A percentile compares a stretch with the other conserved stretches of the same genome.
Conservation (phyloP, 2,329 filamentous ascomycete genomes). For the Colletotrichum musicola region DNA sequence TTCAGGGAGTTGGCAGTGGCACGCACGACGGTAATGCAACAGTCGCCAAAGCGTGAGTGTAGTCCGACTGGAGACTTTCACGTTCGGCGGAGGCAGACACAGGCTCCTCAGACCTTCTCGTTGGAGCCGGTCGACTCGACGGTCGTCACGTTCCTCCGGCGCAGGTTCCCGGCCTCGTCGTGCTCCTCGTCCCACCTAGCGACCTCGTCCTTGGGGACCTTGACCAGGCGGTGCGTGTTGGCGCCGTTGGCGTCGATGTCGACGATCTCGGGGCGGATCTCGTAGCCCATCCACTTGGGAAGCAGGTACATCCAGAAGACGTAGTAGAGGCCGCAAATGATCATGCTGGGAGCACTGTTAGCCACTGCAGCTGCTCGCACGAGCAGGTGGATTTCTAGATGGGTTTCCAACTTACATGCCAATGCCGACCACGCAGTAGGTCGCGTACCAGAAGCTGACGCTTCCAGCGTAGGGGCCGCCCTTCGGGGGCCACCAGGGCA, state of each 20-base stretch:
- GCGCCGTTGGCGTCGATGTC: constrained; percentile 58
- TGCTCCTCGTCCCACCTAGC: constrained; percentile 70
- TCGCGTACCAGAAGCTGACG: constrained; percentile 81
- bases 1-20: neutral
- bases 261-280: constrained; percentile 67
- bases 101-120: constrained; percentile 9
- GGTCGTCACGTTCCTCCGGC: constrained; percentile 32
- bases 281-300: constrained; percentile 65
- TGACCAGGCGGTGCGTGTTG: constrained; percentile 62
- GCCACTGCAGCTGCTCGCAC: too few relatives aligned
- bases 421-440: constrained; percentile 75
- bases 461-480: constrained; percentile 71
- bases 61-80: neutral
- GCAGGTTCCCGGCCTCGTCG: constrained; percentile 59
- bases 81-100: neutral
- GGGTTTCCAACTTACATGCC: constrained; percentile 64
- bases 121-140: constrained; percentile 27
- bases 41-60: neutral
- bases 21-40: neutral
- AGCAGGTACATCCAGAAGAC: constrained; percentile 68
- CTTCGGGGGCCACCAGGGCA: constrained; percentile 79
- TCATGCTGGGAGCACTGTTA: constrained; percentile 53
- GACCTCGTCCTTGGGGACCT: constrained; percentile 64
- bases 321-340: constrained; percentile 69
- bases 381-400: neutral